Evolutionary conservation across 768 basidiomycete genomes (phyloP), one percentile per base, ranked within the genome.

Genomic region (Hygrophoropsis aurantiaca): DNA sequence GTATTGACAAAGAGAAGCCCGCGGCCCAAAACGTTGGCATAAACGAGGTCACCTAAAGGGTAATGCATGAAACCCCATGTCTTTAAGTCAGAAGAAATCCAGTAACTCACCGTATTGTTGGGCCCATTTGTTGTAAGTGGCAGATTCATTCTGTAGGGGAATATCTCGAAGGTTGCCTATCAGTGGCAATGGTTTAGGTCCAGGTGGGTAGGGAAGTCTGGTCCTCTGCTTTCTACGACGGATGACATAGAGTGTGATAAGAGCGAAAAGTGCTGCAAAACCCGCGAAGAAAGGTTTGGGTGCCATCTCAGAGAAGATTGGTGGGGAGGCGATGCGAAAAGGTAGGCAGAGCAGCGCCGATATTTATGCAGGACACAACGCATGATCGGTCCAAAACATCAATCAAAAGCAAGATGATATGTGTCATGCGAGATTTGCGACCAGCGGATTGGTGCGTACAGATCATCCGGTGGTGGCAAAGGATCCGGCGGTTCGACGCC

Each of bases 161-260:
- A 80, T 59, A 52, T 80, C 73, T 38, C 69, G 62, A 27, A 84
- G 53, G 59, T 82, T 80, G 11, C 81, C 81, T 26, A 82, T 58
- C 24, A 82, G 47, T 21, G 79, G 80, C n/a, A 72, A 62, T 7
- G 73, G 72, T 37, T 59, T 71, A 2, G 82, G 82, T 13, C 82
- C 82, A 24, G 82, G 81, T 10, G 81, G 81, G 11, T 71, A 67
- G 0, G 72, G 75, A 27, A 70, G 64, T 5, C 46, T 47, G 10
- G 46, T 11, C 33, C 53, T 44, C 34, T 33, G 39, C 45, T 27
- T 52, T 13, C 19, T 59, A 37, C 42, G 21, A 15, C 51, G 41
- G 8, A 63, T 41, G 8, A 42, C 18, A 24, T 49, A 64, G 11
- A 61, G 27, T 16, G 55, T 53, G 16, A 57, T 48, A 2, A 48